Conservation (phyloP, 495 filamentous ascomycete species). For the Hypoxylon subgilvum region DNA sequence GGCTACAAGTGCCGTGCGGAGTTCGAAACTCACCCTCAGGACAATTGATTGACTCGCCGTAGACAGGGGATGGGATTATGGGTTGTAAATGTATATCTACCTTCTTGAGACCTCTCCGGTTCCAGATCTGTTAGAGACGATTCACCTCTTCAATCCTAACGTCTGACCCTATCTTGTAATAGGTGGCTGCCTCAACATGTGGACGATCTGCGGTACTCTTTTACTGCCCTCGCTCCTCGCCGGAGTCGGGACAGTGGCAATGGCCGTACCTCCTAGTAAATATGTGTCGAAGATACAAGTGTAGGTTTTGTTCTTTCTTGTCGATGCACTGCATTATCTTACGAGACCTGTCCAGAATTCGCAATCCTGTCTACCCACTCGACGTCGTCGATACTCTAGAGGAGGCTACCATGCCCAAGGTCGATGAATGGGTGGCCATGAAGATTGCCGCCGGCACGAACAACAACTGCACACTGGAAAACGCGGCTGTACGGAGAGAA, state of each 20-base stretch:
- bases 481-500: constrained; percentile 55
- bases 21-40: constrained; percentile 25
- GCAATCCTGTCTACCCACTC: constrained; percentile 46
- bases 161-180: constrained; percentile 14
- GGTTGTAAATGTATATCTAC: constrained; percentile 44
- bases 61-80: constrained; percentile 31
- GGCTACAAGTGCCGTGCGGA: constrained; percentile 41
- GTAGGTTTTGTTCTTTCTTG: constrained; percentile 26
- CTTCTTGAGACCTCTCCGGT: constrained; percentile 13
- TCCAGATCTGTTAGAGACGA: constrained; percentile 9
- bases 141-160: constrained; percentile 15
- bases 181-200: constrained; percentile 41
- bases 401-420: constrained; percentile 45
- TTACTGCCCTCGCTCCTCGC: constrained; percentile 44
- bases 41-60: constrained; percentile 38
- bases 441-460: constrained; percentile 47
- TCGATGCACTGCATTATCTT: background rate
- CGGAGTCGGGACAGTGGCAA: constrained; percentile 33
- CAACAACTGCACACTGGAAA: constrained; percentile 56
- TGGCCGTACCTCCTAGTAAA: constrained; percentile 19
- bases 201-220: constrained; percentile 41
- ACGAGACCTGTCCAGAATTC: constrained; percentile 17
- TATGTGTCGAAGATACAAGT: constrained; percentile 44
- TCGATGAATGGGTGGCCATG: constrained; percentile 46
- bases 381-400: constrained; percentile 50